phyloP scores from a whole-genome alignment of 805 yeast species.

The Candida sonorensis region DNA sequence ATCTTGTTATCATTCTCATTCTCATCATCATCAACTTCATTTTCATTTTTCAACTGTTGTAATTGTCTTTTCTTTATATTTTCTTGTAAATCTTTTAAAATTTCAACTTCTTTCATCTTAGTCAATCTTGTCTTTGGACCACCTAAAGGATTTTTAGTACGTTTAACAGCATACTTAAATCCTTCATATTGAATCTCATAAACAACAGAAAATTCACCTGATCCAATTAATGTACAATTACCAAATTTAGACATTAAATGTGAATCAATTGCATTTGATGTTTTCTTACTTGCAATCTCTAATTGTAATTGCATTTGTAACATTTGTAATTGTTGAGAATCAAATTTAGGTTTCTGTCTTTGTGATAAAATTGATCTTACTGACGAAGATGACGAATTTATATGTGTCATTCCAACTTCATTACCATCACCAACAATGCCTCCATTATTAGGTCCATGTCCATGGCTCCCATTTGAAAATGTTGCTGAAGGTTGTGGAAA shows the following conservation, averaged over 20 bases:
- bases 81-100: constrained; percentile 40
- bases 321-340: constrained; percentile 3
- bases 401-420: constrained; percentile 7
- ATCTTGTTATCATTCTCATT: too few species aligned
- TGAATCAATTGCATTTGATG: constrained; percentile 27
- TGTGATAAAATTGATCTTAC: constrained; percentile 9
- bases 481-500: constrained; percentile 4
- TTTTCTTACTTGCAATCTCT: constrained; percentile 6
- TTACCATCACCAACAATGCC: too few species aligned
- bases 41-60: too few species aligned
- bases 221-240: constrained; percentile 65
- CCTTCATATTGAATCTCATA: constrained; percentile 69
- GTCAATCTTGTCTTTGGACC: constrained; percentile 55
- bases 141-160: constrained; percentile 61
- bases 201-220: constrained; percentile 87
- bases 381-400: constrained; percentile 12
- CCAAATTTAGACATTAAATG: constrained; percentile 48
- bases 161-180: constrained; percentile 77
- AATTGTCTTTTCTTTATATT: constrained; percentile 27
- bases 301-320: constrained; percentile 3
- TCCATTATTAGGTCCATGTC: too few species aligned
- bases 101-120: constrained; percentile 69
- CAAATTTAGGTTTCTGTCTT: too few species aligned
- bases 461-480: too few species aligned
- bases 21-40: too few species aligned